Base-by-base conservation (phyloP, 495 filamentous ascomycete genomes). In the Lepidopterella palustris region DNA sequence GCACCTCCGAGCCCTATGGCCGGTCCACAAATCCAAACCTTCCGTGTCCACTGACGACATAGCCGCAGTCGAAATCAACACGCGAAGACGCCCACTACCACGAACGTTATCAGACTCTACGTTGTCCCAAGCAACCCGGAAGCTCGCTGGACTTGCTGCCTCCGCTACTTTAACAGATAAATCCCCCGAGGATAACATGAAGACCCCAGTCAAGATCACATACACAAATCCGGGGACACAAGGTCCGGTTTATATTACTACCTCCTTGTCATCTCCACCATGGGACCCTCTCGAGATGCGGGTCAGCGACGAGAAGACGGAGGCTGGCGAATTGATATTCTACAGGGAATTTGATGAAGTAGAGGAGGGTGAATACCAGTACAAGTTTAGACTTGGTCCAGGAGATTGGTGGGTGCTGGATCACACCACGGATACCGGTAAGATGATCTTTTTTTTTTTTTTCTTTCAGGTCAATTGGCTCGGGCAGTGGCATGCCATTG, bases 361-460 rank as follows among this genome's bases (percentile, higher is more conserved):
- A 23, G 65, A 84, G 27, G 66, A 73, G 26, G 77, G 78, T 18
- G 64, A 80, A 58, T 81, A 85, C 59, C 80, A 86, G 62, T 89
- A 88, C 74, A 87, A 88, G 68, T 87, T 89, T 65, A 78, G 84
- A 23, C 69, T 87, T 52, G 85, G 83, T 4, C 48, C 71, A 2
- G 80, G 80, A 29, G 78, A 87, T 62, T 84, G 80, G 80, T 87
- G 86, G 87, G 78, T 82, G 3, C 65, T 85, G 48, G 79, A 87
- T 55, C 80, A 86, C 24, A 68, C 68, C 32, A 70, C 72, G 4
- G 74, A 78, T 1, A 82, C 73, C n/a, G 73, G 80, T 84, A 73
- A 55, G 71, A 61, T 18, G 5, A 11, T n/a, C n/a, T n/a, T n/a
- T n/a, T n/a, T n/a, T n/a, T n/a, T n/a, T n/a, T n/a, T n/a, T n/a